Base-by-base conservation (phyloP, 805 yeast species). In the Grigorovia yakushimaensis region DNA sequence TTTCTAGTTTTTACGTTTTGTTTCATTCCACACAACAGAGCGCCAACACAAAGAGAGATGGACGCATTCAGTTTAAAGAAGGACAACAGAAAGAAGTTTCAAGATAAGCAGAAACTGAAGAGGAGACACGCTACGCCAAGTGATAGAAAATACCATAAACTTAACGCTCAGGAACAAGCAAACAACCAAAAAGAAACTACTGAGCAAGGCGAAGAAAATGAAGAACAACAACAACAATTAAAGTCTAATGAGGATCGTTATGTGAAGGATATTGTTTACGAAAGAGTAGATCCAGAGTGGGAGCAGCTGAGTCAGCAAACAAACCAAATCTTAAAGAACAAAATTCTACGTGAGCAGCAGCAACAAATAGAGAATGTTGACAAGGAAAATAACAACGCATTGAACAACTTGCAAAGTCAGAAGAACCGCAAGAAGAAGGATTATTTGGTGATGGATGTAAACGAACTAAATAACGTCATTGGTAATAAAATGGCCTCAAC, bases 41-140 rank as follows among this genome's bases (percentile, higher is more conserved):
- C n/a, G n/a, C n/a, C n/a, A 10, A 42, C 8, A 43, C 41, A 43
- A 9, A 36, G 6, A 17, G 5, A 36, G 15, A 9, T 61, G 64
- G 64, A 60, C 44, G 52, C 59, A 1, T 61, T 48, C 51, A 57
- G 54, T 39, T 43, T 67, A 27, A 70, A 70, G 57, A 54, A 60
- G 37, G 74, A 69, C 50, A 70, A 70, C 50, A 56, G 73, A 10
- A 69, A 66, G 61, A 68, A 66, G 55, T 70, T 68, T 49, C 70
- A 64, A 47, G 74, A 70, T 47, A 70, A 68, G 50, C 61, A 66
- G 27, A 64, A 61, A 45, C 59, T 68, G 11, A 70, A 70, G 47
- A 55, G 67, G 4, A 65, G 59, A 19, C 74, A 70, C 54, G 61
- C 59, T 1, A 65, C 66, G 43, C 69, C 62, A 47, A 67, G 64